Evolutionary conservation across 192 early-diverging fungal species (phyloP).

Genomic region (Blastocladiella britannica): DNA sequence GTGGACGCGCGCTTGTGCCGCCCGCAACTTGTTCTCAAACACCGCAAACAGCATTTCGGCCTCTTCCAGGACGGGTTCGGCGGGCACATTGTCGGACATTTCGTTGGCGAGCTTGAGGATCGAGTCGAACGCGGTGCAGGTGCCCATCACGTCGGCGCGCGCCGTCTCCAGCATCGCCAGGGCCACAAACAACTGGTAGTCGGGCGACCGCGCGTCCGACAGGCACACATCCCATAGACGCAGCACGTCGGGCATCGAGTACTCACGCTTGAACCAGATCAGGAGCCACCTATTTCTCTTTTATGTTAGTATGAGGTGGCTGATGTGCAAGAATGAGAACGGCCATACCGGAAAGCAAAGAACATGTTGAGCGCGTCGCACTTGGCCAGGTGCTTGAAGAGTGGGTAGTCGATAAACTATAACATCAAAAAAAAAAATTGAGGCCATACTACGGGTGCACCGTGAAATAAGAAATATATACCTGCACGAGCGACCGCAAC

Average conservation of each 20-base stretch:
- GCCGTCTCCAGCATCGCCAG: constrained; percentile 71
- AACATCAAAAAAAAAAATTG: too few species aligned
- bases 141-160: background rate
- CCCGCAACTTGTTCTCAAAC: constrained; percentile 1
- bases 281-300: constrained; percentile 96
- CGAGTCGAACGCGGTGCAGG: background rate
- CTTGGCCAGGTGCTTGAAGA: constrained; percentile 61
- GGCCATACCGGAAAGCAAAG: too few species aligned
- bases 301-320: too few species aligned
- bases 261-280: constrained; percentile 94
- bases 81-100: background rate
- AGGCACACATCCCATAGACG: constrained; percentile 77
- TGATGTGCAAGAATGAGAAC: too few species aligned
- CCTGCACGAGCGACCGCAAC: too few species aligned
- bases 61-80: background rate
- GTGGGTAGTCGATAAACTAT: constrained; percentile 64
- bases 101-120: background rate
- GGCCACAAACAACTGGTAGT: constrained; percentile 87
- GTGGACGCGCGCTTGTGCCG: too few species aligned
- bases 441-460: too few species aligned
- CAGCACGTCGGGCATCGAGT: constrained; percentile 62
- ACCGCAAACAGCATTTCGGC: background rate
- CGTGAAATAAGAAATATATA: too few species aligned
- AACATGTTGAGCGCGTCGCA: constrained; percentile 80
- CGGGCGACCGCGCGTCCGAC: constrained; percentile 44